Percentiles rank a stretch among this genome's conserved stretches.
phyloP scores from a whole-genome alignment of 1,284 basidiomycete species.

The Hypsizygus ulmarius region DNA sequence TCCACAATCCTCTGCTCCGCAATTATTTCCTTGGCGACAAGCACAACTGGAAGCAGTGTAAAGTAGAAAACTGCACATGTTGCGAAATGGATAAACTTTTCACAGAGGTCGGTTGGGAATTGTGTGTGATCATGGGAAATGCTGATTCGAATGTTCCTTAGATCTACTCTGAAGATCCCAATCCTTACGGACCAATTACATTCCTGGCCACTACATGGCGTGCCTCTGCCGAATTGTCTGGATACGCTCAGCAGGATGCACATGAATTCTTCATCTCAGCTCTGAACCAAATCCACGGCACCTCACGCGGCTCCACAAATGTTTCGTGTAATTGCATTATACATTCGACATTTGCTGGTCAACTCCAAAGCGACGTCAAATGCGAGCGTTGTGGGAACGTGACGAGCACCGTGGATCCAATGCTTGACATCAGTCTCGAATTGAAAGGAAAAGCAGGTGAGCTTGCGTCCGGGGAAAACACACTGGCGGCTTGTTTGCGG shows the following conservation, averaged over 20 bases:
- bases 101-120: constrained; percentile 57
- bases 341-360: constrained; percentile 88
- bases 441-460: constrained; percentile 58
- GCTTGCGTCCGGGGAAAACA: constrained; percentile 46
- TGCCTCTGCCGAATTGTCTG: constrained; percentile 78
- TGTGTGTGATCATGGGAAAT: neutral
- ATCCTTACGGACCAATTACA: constrained; percentile 79
- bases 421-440: constrained; percentile 91
- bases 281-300: constrained; percentile 83
- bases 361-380: constrained; percentile 85
- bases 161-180: constrained; percentile 71
- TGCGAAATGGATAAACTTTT: constrained; percentile 96
- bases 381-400: constrained; percentile 79
- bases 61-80: constrained; percentile 77
- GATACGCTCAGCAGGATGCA: constrained; percentile 93
- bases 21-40: constrained; percentile 90
- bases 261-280: constrained; percentile 88
- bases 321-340: constrained; percentile 88
- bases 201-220: constrained; percentile 90
- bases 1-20: constrained; percentile 89
- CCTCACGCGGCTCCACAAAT: constrained; percentile 67
- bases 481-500: constrained; percentile 66
- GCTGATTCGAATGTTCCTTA: constrained; percentile 28
- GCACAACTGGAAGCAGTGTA: constrained; percentile 72
- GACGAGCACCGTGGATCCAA: constrained; percentile 83